Conservation (phyloP, 352 stramenopile genomes). For the Pythium rhizo-oryzae region DNA sequence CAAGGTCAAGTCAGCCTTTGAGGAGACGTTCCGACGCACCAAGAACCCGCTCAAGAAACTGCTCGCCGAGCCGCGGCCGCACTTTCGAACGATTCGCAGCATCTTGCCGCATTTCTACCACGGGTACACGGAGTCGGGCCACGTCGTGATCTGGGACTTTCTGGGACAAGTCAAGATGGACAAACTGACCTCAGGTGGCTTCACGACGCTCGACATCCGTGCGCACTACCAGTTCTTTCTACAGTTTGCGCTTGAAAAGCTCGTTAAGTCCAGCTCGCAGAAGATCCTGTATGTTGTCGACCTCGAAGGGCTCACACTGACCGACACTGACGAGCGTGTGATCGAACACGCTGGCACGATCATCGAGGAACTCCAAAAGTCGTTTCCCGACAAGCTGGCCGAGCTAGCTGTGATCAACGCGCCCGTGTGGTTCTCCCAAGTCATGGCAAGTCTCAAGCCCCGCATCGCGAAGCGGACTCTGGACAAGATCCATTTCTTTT, state of each 20-base stretch:
- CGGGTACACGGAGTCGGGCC: constrained; percentile 65
- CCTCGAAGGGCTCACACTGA: constrained; percentile 73
- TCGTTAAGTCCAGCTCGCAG: constrained; percentile 58
- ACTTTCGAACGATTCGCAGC: constrained; percentile 70
- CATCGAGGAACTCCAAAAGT: constrained; percentile 57
- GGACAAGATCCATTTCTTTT: constrained; percentile 71
- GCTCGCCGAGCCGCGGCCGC: constrained; percentile 55
- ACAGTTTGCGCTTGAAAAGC: constrained; percentile 68
- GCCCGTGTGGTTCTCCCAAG: constrained; percentile 82
- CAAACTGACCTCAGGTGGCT: constrained; percentile 60
- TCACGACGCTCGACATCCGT: constrained; percentile 70
- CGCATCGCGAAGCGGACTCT: constrained; percentile 60
- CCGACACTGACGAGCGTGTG: constrained; percentile 68
- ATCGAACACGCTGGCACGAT: constrained; percentile 59
- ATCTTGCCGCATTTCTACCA: constrained; percentile 82
- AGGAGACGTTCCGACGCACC: constrained; percentile 56
- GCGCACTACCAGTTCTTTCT: constrained; percentile 83
- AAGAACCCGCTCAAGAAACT: constrained; percentile 47
- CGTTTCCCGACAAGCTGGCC: constrained; percentile 67
- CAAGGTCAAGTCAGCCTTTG: constrained; percentile 69
- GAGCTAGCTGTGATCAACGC: constrained; percentile 67
- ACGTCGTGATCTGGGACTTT: constrained; percentile 82
- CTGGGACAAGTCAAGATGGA: constrained; percentile 82
- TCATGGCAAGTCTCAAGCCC: constrained; percentile 61
- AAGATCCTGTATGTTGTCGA: constrained; percentile 82